Evolutionary conservation across 352 stramenopile genomes (phyloP).

Genomic region (Globisporangium viniferum): DNA sequence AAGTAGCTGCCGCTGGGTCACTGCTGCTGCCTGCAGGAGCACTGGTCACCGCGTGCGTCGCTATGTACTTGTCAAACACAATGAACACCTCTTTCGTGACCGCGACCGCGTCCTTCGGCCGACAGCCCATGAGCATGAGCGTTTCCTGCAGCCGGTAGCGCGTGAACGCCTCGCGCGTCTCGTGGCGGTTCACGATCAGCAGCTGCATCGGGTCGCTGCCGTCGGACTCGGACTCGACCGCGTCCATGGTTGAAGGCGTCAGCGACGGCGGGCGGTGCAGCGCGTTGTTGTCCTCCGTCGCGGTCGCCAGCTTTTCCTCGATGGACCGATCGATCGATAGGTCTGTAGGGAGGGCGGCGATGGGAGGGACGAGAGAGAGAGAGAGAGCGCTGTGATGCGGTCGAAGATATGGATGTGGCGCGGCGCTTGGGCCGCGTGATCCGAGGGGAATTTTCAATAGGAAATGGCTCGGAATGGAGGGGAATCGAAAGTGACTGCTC

Average conservation of each 20-base stretch:
- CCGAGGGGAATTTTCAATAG: no score
- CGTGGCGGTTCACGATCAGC: conserved; percentile 55
- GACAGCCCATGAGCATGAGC: conserved; percentile 86
- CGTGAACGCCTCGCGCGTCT: conserved; percentile 62
- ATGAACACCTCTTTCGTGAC: conserved; percentile 71
- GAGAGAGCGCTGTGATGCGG: neutral
- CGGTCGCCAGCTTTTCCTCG: conserved; percentile 7
- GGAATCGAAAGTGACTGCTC: no score
- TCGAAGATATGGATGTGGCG: neutral
- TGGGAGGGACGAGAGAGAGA: neutral
- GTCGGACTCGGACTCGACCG: conserved; percentile 49
- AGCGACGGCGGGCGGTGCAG: neutral
- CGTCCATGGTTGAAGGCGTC: conserved; percentile 38
- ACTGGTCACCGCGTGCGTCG: conserved; percentile 14
- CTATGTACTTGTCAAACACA: conserved; percentile 53
- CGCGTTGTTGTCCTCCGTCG: conserved; percentile 17
- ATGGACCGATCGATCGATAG: neutral
- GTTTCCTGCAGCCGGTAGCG: conserved; percentile 84
- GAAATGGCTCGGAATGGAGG: no score
- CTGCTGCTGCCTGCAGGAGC: neutral
- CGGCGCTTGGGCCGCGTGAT: neutral
- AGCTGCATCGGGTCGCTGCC: conserved; percentile 78
- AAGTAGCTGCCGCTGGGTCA: neutral
- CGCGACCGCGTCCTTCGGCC: conserved; percentile 64
- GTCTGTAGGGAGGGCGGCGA: neutral